Base-by-base conservation (phyloP, 2,329 filamentous ascomycete genomes). In the Parafenestella ontariensis region DNA sequence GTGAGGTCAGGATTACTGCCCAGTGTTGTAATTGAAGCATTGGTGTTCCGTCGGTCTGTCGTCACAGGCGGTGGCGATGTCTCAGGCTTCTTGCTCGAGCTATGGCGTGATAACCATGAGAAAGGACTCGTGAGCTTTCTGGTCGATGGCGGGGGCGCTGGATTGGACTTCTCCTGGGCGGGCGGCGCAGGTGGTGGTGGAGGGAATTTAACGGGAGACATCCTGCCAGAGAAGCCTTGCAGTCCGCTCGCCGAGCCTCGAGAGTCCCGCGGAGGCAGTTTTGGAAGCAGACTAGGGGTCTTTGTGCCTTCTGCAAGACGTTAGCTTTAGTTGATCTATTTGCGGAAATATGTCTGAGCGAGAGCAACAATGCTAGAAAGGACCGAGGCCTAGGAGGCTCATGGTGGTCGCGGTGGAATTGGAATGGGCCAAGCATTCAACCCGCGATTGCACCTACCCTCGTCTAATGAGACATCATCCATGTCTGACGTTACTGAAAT, bases 1-100 rank as follows among this genome's bases (percentile, higher is more conserved):
- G 89, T 89, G 79, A 92, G 85, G 70, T 96, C 92, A 3, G 90
- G 85, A 64, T 93, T 94, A 75, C 91, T 96, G 31, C 85, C 85
- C 44, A 93, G 70, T 0, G 92, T 96, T 18, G 89, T 87, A 46
- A 93, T 82, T 0, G 92, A 96, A 64, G 91, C 91, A 46, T 86
- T 87, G 0, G 92, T 96, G 69, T 94, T 91, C 71, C 91, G 83
- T 64, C 89, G 79, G 36, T 76, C 73, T 23, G 72, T 59, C 56
- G 72, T 59, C 56, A 83, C 68, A 28, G 83, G 78, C 56, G 83
- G 70, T 17, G 89, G 83, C 5, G 85, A 83, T 11, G 87, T 83
- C 46, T 85, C 82, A 37, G 80, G 73, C 47, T 85, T 71, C 83
- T 84, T 31, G 83, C 82, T n/a, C 90, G 91, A 70, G 33, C 58